Evolutionary conservation across 495 filamentous ascomycete genomes (phyloP), one percentile per base, ranked within the genome.

Genomic region (Podospora appendiculata): DNA sequence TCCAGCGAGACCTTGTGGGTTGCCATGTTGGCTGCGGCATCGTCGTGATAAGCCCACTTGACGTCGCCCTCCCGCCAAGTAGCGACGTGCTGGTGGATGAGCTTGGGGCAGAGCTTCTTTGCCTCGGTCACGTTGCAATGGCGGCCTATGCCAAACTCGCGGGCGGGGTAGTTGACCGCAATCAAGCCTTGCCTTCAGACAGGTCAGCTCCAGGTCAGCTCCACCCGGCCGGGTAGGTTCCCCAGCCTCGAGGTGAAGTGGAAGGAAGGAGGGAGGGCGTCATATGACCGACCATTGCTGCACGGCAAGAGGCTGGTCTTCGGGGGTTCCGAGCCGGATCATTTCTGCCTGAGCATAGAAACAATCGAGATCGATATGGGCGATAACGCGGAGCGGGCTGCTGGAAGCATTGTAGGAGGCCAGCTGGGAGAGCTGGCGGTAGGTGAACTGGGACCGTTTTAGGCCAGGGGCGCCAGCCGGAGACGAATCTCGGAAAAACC

Each of bases 301-400:
- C n/a, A 98, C 93, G 2, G 93, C 93, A 34, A 98, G 78, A 6
- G 93, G 93, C 46, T 80, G 78, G 38, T 88, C 80, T 52, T 86
- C 82, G 38, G 85, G 70, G 10, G 87, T 76, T 10, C 81, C 84
- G 36, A 96, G 75, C 8, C 94, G 84, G 4, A 94, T 83, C 78
- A 88, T 90, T 67, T 97, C 93, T 58, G 87, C 95, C 78, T 98
- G 93, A 4, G 94, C 93, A 60, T 98, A 98, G 70, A 97, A 97
- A 45, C 92, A 93, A 79, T 98, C 93, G 56, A 98, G 82, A 65
- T 98, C 93, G 53, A 97, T 79, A 62, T 96, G 93, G 16, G 90
- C 88, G 46, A 96, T 83, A 11, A 91, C 86, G 46, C 93, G 84
- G 13, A 98, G 77, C 13, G 90, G 93, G 5, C 25, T 5, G 46